These are phyloP conservation scores for Buddleja alternifolia DNA, from an alignment of 257 asterid species.

Conservation along the genomic window DNA sequence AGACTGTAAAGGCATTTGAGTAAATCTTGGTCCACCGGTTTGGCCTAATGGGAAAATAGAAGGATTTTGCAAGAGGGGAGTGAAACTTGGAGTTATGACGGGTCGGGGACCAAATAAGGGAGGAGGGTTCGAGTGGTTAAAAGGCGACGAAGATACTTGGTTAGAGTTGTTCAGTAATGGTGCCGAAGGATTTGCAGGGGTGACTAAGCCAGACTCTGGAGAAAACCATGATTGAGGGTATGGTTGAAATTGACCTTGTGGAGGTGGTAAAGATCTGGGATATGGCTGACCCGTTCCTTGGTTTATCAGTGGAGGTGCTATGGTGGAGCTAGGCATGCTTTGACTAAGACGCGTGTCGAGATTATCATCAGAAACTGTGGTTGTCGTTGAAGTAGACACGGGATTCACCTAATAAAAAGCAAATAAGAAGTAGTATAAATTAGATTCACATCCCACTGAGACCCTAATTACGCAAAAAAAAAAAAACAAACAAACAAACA, in stretches of 20 bases:
- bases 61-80: slow-evolving; percentile 50
- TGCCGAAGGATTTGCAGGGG: slow-evolving; percentile 40
- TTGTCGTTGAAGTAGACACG: slow-evolving; percentile 46
- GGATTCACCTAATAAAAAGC: slow-evolving; percentile 57
- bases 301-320: slow-evolving; percentile 35
- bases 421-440: slow-evolving; percentile 20
- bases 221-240: slow-evolving; percentile 67
- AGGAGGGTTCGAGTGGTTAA: slow-evolving; percentile 44
- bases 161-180: slow-evolving; percentile 38
- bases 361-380: slow-evolving; percentile 42
- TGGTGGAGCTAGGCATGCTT: slow-evolving; percentile 33
- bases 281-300: slow-evolving; percentile 53
- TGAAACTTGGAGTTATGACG: slow-evolving; percentile 48
- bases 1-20: slow-evolving; percentile 39
- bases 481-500: no score
- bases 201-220: slow-evolving; percentile 38
- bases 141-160: slow-evolving; percentile 44
- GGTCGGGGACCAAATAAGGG: slow-evolving; percentile 56
- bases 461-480: no score
- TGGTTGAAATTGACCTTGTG: slow-evolving; percentile 55
- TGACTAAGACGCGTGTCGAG: slow-evolving; percentile 33
- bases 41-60: slow-evolving; percentile 39
- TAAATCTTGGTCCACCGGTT: slow-evolving; percentile 52
- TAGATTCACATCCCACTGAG: background rate
- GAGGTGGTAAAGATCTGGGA: slow-evolving; percentile 44